Conservation (phyloP, 1,139 yeast genomes). For the Pichia norvegensis region DNA sequence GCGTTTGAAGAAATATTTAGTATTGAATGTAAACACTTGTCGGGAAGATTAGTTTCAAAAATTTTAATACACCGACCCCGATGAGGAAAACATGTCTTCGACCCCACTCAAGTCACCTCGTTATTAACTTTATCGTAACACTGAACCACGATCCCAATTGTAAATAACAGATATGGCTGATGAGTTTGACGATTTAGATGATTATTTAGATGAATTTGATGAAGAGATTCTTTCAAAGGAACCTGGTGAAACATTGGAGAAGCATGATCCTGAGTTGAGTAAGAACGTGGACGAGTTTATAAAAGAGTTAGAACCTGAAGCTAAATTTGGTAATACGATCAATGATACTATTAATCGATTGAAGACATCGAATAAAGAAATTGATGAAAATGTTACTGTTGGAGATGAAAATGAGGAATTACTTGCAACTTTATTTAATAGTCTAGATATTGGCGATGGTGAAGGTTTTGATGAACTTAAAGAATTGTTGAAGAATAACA, state of each 20-base stretch:
- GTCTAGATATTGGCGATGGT: conserved; percentile 27
- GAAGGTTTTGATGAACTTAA: conserved; percentile 11
- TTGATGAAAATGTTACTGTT: conserved; percentile 47
- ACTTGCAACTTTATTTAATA: conserved; percentile 43
- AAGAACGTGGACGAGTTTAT: conserved; percentile 46
- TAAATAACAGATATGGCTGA: conserved; percentile 28
- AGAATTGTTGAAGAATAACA: neutral
- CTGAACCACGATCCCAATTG: neutral
- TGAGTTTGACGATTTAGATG: conserved; percentile 69
- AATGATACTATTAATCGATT: conserved; percentile 75
- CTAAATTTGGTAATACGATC: conserved; percentile 65
- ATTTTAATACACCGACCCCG: too few relatives aligned
- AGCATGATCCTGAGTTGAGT: conserved; percentile 44
- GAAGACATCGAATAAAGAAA: conserved; percentile 57
- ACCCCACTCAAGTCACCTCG: too few relatives aligned
- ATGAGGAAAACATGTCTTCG: too few relatives aligned
- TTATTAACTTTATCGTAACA: too few relatives aligned
- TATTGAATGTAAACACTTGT: neutral
- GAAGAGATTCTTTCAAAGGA: conserved; percentile 64
- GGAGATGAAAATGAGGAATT: conserved; percentile 49
- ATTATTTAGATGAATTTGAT: conserved; percentile 67
- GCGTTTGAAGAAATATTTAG: neutral
- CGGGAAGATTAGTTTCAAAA: neutral
- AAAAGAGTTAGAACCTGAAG: conserved; percentile 33
- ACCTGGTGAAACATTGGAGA: conserved; percentile 34